Evolutionary conservation across 192 early-diverging fungal species (phyloP), one percentile per base, ranked within the genome.

Genomic region (Coemansia sp.): DNA sequence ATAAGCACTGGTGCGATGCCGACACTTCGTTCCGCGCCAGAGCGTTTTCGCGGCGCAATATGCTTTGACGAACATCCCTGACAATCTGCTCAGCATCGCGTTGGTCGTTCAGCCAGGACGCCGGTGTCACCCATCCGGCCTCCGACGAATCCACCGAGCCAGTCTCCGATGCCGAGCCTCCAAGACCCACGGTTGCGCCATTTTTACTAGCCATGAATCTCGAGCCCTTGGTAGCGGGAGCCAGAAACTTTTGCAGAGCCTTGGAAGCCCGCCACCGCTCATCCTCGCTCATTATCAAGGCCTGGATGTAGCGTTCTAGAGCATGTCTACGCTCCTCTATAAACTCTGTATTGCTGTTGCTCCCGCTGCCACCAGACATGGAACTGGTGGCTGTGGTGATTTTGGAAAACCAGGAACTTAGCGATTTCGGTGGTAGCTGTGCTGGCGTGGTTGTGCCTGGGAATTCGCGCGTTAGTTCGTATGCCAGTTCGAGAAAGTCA

Each of bases 81-180:
- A 84, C 76, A 2, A 81, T 60, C 23, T 77, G 69, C 30, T 85
- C 81, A 13, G 87, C 69, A 5, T 77, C 62, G 26, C 81, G 79
- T 40, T 77, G 84, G 53, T 91, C 90, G 41, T 86, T 85, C 28
- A 92, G 69, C 92, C 92, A 95, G 10, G 79, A 82, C 39, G 88
- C 86, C 11, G 86, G 81, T 11, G 85, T 91, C 44, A 75, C 82
- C 68, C 64, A 53, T 45, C 64, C 39, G 15, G 26, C 40, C 32
- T 61, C 53, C 1, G 66, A 63, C 1, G 66, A 63, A 42, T 46
- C 40, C 33, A 58, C 33, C 51, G 40, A 36, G 40, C 46, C 42
- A 0, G 62, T 46, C 46, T 80, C 81, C 14, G 78, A 67, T 15
- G 39, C 67, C 9, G 50, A 44, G 2, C 32, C 44, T 4, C 35